These are phyloP conservation scores for Gynochthodes officinalis DNA, from an alignment of 257 asterid genomes.

Conservation along the genomic window DNA sequence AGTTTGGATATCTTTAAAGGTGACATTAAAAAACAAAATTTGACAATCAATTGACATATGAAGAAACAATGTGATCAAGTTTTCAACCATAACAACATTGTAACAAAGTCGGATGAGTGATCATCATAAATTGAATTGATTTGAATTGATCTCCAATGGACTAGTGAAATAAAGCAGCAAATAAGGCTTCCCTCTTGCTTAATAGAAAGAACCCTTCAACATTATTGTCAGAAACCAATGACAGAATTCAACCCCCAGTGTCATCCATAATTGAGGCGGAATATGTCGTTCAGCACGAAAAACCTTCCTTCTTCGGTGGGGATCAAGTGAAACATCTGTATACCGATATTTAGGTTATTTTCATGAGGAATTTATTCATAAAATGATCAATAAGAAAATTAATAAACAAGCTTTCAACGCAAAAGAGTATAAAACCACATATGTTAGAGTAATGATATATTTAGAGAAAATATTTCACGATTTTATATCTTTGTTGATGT, in stretches of 20 bases:
- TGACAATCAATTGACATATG: background rate
- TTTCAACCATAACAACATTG: too few relatives aligned
- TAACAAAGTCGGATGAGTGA: background rate
- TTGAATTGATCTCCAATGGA: background rate
- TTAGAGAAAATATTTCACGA: too few relatives aligned
- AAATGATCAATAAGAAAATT: background rate
- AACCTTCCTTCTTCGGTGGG: conserved; percentile 43
- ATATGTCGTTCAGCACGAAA: conserved; percentile 57
- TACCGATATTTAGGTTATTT: background rate
- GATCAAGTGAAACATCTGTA: conserved; percentile 62
- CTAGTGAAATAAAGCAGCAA: background rate
- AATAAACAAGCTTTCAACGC: too few relatives aligned
- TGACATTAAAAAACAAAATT: background rate
- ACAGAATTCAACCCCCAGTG: background rate
- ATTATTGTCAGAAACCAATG: background rate
- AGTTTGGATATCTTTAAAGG: too few relatives aligned
- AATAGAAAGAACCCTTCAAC: too few relatives aligned
- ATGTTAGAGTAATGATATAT: too few relatives aligned
- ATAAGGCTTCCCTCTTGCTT: background rate
- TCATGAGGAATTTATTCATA: too few relatives aligned
- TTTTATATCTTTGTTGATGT: too few relatives aligned
- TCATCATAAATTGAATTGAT: conserved; percentile 1
- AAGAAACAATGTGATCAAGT: background rate
- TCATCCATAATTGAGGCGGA: conserved; percentile 52
- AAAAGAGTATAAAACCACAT: too few relatives aligned